These are phyloP conservation scores for Acer yangbiense DNA, from an alignment of 345 rosid genomes.

Conservation along the genomic window DNA sequence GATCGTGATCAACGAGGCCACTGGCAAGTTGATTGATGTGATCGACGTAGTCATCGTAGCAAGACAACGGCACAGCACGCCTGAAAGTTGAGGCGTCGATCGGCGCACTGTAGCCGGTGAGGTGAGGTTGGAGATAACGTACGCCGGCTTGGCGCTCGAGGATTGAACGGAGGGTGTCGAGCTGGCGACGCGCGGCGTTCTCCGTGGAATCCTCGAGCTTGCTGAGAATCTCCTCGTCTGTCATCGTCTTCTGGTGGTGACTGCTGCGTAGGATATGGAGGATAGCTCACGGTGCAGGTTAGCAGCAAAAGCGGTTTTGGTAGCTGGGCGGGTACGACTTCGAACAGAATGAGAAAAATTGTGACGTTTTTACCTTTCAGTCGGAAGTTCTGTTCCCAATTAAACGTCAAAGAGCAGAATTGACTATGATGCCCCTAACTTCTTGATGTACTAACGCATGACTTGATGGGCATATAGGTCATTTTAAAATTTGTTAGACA, in stretches of 20 bases:
- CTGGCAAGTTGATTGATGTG: conserved; percentile 40
- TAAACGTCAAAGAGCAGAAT: background rate
- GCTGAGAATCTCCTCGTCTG: conserved; percentile 33
- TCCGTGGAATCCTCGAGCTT: conserved; percentile 44
- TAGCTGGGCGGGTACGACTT: background rate
- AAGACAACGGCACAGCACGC: conserved; percentile 40
- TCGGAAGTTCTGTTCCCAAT: background rate
- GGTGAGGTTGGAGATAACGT: conserved; percentile 38
- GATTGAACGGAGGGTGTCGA: conserved; percentile 45
- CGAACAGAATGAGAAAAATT: background rate
- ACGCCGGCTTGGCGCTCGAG: conserved; percentile 40
- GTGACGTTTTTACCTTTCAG: too few species aligned
- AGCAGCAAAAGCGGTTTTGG: background rate
- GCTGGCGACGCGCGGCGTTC: conserved; percentile 38
- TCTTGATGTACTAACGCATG: too few species aligned
- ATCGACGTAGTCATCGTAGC: conserved; percentile 46
- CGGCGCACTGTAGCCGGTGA: conserved; percentile 17
- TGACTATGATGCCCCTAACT: background rate
- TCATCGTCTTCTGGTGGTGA: background rate
- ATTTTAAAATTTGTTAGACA: too few species aligned
- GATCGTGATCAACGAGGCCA: conserved; percentile 14
- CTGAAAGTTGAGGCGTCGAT: conserved; percentile 35
- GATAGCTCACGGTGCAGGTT: background rate
- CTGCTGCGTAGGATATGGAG: background rate
- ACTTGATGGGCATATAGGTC: too few species aligned